These are phyloP conservation scores for Zymoseptoria pseudotritici DNA, from an alignment of 2,329 filamentous ascomycete species.

Conservation along the genomic window DNA sequence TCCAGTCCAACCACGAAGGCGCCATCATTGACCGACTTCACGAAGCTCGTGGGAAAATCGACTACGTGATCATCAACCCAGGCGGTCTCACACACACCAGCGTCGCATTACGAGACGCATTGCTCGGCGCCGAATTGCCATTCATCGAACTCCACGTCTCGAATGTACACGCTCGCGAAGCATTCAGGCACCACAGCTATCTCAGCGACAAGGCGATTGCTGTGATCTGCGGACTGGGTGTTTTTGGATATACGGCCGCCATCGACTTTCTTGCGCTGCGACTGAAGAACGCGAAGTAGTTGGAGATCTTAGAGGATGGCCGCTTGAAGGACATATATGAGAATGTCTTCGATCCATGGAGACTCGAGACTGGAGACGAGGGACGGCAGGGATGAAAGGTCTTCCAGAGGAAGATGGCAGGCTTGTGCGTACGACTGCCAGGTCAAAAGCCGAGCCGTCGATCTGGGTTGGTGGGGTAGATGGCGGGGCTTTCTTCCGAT, in stretches of 20 bases:
- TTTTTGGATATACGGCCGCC: conserved; percentile 41
- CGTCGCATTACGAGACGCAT: conserved; percentile 66
- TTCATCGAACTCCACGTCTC: conserved; percentile 73
- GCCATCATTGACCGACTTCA: conserved; percentile 68
- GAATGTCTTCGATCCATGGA: background rate
- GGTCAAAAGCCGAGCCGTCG: background rate
- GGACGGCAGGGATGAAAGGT: too few relatives aligned
- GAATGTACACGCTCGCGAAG: conserved; percentile 66
- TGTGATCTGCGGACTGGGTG: conserved; percentile 60
- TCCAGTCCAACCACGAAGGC: conserved; percentile 75
- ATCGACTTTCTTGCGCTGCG: conserved; percentile 35
- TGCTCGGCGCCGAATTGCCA: conserved; percentile 60
- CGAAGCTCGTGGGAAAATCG: conserved; percentile 50
- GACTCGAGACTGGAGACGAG: background rate
- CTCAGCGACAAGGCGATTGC: conserved; percentile 68
- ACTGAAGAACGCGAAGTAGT: conserved; percentile 11
- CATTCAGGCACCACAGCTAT: conserved; percentile 62
- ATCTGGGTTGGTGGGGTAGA: background rate
- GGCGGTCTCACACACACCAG: conserved; percentile 70
- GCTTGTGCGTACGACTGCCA: background rate
- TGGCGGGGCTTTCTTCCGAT: background rate
- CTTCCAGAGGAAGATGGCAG: background rate
- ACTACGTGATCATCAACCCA: conserved; percentile 68
- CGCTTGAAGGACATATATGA: background rate
- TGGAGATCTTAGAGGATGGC: background rate